Conservation (phyloP, 805 yeast genomes). For the Novakomyces olei region DNA sequence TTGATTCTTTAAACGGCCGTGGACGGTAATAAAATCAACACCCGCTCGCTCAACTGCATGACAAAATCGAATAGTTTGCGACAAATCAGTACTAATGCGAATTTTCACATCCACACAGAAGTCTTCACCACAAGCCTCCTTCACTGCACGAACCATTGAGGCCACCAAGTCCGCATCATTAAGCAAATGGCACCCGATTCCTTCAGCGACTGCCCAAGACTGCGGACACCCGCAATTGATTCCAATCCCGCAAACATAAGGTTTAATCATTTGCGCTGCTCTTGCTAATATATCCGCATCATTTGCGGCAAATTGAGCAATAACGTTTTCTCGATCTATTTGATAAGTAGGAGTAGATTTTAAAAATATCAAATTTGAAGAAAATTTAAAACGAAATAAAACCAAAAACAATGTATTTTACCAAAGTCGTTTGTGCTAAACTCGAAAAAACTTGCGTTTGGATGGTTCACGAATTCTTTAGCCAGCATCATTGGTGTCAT, state of each 20-base stretch:
- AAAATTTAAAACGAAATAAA: too few relatives aligned
- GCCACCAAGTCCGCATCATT: slow-evolving; percentile 58
- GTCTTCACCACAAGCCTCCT: slow-evolving; percentile 42
- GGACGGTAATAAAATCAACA: slow-evolving; percentile 83
- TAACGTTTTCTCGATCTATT: slow-evolving; percentile 48
- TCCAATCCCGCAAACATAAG: slow-evolving; percentile 83
- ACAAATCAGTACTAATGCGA: slow-evolving; percentile 55
- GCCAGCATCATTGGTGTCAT: slow-evolving; percentile 95
- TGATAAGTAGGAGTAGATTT: too few relatives aligned
- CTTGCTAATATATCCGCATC: slow-evolving; percentile 61
- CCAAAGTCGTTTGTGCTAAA: slow-evolving; percentile 57
- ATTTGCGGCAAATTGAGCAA: slow-evolving; percentile 80
- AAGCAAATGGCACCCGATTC: slow-evolving; percentile 93
- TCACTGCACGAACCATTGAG: slow-evolving; percentile 65
- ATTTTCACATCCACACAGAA: slow-evolving; percentile 82
- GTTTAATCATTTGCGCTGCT: slow-evolving; percentile 73
- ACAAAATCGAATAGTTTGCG: slow-evolving; percentile 54
- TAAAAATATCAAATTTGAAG: too few relatives aligned
- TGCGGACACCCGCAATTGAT: slow-evolving; percentile 96
- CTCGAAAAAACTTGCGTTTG: slow-evolving; percentile 59
- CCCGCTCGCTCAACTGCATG: slow-evolving; percentile 61
- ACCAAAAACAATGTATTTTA: too few relatives aligned
- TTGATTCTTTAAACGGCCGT: slow-evolving; percentile 72
- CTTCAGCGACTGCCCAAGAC: slow-evolving; percentile 81
- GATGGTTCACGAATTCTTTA: slow-evolving; percentile 74